Percentiles rank a stretch among this genome's conserved stretches.
phyloP scores from a whole-genome alignment of 768 basidiomycete genomes.

The Lentinus tigrinus region DNA sequence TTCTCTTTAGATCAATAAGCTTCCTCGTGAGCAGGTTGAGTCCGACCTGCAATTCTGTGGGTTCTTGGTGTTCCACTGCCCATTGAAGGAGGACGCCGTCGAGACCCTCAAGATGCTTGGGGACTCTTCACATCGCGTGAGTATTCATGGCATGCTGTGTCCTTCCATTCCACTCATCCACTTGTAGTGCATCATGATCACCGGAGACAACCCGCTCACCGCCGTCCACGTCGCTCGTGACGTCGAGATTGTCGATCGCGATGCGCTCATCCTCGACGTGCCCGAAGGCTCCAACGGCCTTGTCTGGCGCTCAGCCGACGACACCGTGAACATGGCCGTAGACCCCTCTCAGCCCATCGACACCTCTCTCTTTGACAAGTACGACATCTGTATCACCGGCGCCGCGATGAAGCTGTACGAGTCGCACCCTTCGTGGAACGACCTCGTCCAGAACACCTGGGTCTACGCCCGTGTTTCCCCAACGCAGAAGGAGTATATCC shows the following conservation, averaged over 20 bases:
- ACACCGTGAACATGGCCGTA: constrained; percentile 83
- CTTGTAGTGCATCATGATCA: constrained; percentile 94
- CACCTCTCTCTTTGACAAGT: constrained; percentile 70
- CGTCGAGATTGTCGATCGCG: constrained; percentile 96
- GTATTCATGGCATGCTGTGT: constrained; percentile 29
- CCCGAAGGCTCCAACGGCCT: constrained; percentile 77
- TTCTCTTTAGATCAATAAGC: constrained; percentile 74
- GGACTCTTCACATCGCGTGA: constrained; percentile 93
- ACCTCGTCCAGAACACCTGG: constrained; percentile 93
- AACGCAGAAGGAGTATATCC: constrained; percentile 91
- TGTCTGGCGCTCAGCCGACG: constrained; percentile 92
- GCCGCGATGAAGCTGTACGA: constrained; percentile 89
- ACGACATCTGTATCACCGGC: constrained; percentile 97
- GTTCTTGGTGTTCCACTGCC: constrained; percentile 98
- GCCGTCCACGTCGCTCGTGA: constrained; percentile 94
- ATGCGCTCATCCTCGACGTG: constrained; percentile 84
- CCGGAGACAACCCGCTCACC: constrained; percentile 96
- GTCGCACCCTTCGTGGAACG: constrained; percentile 63
- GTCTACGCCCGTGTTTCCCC: constrained; percentile 99
- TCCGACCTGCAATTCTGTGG: constrained; percentile 81
- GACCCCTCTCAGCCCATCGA: constrained; percentile 81
- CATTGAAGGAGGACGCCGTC: constrained; percentile 91
- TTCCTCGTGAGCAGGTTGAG: constrained; percentile 82
- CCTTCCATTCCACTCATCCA: constrained; percentile 5
- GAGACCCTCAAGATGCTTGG: constrained; percentile 90